Percentiles rank a stretch among this genome's conserved stretches.
These are phyloP conservation scores for Suillus placidus DNA, from an alignment of 768 basidiomycete species.

Conservation along the genomic window DNA sequence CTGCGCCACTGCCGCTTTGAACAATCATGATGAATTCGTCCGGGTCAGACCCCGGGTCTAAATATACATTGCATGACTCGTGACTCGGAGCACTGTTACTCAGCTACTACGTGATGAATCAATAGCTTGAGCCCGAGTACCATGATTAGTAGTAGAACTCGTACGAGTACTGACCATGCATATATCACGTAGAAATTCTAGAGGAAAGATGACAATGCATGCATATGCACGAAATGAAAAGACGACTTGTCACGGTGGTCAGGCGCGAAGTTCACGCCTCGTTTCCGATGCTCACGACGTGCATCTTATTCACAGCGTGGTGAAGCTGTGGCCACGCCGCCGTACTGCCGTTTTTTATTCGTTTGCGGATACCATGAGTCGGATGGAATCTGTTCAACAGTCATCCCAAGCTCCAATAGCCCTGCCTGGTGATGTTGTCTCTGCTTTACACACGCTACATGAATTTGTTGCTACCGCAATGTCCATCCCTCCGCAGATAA, in stretches of 20 bases:
- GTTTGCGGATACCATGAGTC: constrained; percentile 27
- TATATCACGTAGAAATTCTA: too few species aligned
- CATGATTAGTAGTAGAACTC: too few species aligned
- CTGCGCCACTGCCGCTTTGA: too few species aligned
- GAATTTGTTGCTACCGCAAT: constrained; percentile 32
- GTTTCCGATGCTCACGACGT: neutral
- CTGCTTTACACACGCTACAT: constrained; percentile 32
- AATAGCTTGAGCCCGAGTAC: too few species aligned
- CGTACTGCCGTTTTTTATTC: neutral
- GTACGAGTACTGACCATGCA: too few species aligned
- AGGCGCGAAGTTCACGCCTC: neutral
- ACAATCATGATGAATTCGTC: too few species aligned
- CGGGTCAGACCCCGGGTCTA: too few species aligned
- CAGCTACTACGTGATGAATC: too few species aligned
- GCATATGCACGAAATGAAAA: too few species aligned
- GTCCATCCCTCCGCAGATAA: constrained; percentile 34
- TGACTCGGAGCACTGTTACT: too few species aligned
- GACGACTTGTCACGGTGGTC: neutral
- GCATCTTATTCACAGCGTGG: neutral
- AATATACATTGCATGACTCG: too few species aligned
- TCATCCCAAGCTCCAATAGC: constrained; percentile 23
- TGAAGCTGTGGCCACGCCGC: neutral
- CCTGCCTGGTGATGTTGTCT: constrained; percentile 31
- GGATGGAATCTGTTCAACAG: constrained; percentile 23
- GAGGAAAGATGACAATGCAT: too few species aligned